These are phyloP conservation scores for Diaporthe helianthi DNA, from an alignment of 2,329 filamentous ascomycete genomes.

Conservation along the genomic window DNA sequence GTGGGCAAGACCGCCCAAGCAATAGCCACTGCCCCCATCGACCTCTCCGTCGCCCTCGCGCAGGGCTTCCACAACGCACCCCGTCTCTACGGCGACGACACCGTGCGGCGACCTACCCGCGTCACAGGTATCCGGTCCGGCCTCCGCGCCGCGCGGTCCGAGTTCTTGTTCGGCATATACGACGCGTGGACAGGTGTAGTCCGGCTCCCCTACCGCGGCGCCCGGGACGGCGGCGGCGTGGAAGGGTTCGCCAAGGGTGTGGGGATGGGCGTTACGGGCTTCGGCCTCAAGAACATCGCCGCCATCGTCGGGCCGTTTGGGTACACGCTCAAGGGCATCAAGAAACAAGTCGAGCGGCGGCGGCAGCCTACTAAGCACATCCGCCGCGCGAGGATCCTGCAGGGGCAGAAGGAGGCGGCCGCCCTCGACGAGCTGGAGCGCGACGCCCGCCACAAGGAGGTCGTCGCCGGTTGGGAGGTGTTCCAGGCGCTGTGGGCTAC, in stretches of 20 bases:
- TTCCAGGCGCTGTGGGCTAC: constrained; percentile 49
- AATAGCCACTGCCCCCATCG: constrained; percentile 63
- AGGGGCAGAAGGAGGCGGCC: constrained; percentile 58
- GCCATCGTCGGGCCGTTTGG: constrained; percentile 67
- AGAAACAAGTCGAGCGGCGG: constrained; percentile 63
- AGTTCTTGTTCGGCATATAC: constrained; percentile 69
- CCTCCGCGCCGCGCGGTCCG: constrained; percentile 64
- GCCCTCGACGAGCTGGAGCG: constrained; percentile 45
- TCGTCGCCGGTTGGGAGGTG: constrained; percentile 50
- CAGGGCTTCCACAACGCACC: constrained; percentile 77
- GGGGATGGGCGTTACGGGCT: constrained; percentile 68
- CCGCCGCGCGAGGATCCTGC: constrained; percentile 63
- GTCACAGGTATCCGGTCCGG: constrained; percentile 72
- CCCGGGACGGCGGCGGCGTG: constrained; percentile 56
- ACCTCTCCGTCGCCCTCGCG: constrained; percentile 66
- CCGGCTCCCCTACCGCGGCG: constrained; percentile 63
- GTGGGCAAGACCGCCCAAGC: constrained; percentile 58
- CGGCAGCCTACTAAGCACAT: constrained; percentile 61
- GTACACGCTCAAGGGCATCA: constrained; percentile 69
- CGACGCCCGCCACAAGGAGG: constrained; percentile 41
- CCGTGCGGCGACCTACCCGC: constrained; percentile 67
- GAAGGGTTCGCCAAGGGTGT: constrained; percentile 59
- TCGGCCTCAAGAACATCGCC: constrained; percentile 70
- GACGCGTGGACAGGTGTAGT: constrained; percentile 71
- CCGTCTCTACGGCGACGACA: constrained; percentile 73